Base-by-base conservation (phyloP, 2,329 filamentous ascomycete genomes). In the Aspergillus versicolor region DNA sequence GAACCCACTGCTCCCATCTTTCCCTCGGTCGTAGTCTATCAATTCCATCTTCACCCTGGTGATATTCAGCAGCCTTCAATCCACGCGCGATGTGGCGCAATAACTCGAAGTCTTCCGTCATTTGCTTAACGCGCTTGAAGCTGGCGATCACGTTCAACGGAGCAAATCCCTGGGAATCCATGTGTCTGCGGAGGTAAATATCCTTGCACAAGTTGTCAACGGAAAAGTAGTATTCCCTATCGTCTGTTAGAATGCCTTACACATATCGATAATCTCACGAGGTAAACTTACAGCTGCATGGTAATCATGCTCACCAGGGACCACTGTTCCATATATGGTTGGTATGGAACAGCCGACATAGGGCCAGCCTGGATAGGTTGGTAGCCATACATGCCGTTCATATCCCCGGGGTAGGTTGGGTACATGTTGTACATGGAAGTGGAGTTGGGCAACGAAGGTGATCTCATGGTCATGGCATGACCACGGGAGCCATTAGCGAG, bases 81-180 rank as follows among this genome's bases (percentile, higher is more conserved):
- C 88, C 83, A 56, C 88, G 84, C 69, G 89, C 92, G 13, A 89
- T 91, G 54, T 84, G 81, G 59, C 90, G 90, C 59, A 97, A 79
- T 54, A 92, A 74, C 40, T 90, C 86, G 56, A 88, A 78, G 57
- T 96, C 88, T 50, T 84, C 84, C 0, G 88, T 89, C 30, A 95
- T 77, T 27, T 83, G 78, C 73, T 87, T 88, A 70, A 96, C 88
- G 58, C 94, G 88, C 74, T 91, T 91, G 81, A 99, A 99, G n/a
- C 82, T 83, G 21, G 89, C 84, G 65, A 99, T 88, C 57, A 96
- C 84, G 34, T 83, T 81, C 51, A 99, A 78, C 50, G 86, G 87
- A 13, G 97, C 92, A 69, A 92, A 97, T 17, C 94, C 94, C 73
- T 97, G 90, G 1, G 89, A 90, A 71, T 99, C 93, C 94, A 99